Evolutionary conservation across 2,329 filamentous ascomycete genomes (phyloP).

Genomic region (Lojkania enalia): DNA sequence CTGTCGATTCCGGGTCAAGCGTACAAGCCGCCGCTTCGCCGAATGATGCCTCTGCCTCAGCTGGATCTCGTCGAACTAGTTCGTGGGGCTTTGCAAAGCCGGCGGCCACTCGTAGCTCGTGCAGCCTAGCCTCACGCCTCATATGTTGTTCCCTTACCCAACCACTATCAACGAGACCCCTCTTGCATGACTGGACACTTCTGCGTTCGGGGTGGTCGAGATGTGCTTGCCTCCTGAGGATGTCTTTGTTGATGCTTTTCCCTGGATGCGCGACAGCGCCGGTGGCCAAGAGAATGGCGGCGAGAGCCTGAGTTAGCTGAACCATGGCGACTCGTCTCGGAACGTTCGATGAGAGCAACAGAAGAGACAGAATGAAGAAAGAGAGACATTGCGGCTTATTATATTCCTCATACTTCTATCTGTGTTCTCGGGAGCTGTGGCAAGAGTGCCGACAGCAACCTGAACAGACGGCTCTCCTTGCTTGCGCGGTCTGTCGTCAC

Average conservation of each 20-base stretch:
- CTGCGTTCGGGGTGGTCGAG: constrained; percentile 45
- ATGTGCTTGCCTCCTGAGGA: constrained; percentile 35
- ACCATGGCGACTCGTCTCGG: constrained; percentile 28
- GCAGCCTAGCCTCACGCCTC: constrained; percentile 43
- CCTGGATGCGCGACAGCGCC: constrained; percentile 45
- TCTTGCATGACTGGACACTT: constrained; percentile 39
- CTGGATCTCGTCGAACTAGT: constrained; percentile 32
- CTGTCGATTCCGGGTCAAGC: constrained; percentile 37
- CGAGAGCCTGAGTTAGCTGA: constrained; percentile 28
- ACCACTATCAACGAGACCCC: constrained; percentile 34
- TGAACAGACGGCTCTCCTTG: constrained; percentile 14
- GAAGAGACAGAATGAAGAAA: neutral
- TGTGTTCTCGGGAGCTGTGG: constrained; percentile 13
- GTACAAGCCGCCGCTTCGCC: constrained; percentile 35
- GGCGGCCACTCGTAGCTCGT: constrained; percentile 44
- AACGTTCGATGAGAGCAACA: constrained; percentile 4
- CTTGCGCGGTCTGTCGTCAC: neutral
- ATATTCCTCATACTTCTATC: constrained; percentile 18
- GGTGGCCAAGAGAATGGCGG: constrained; percentile 29
- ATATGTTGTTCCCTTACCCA: constrained; percentile 41
- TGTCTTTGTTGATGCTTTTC: constrained; percentile 41
- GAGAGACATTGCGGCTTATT: constrained; percentile 18
- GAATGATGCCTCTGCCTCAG: constrained; percentile 31
- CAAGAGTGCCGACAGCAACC: constrained; percentile 15
- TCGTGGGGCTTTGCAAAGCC: constrained; percentile 37